phyloP scores from a whole-genome alignment of 495 filamentous ascomycete species.

The Aspergillus carlsbadensis region DNA sequence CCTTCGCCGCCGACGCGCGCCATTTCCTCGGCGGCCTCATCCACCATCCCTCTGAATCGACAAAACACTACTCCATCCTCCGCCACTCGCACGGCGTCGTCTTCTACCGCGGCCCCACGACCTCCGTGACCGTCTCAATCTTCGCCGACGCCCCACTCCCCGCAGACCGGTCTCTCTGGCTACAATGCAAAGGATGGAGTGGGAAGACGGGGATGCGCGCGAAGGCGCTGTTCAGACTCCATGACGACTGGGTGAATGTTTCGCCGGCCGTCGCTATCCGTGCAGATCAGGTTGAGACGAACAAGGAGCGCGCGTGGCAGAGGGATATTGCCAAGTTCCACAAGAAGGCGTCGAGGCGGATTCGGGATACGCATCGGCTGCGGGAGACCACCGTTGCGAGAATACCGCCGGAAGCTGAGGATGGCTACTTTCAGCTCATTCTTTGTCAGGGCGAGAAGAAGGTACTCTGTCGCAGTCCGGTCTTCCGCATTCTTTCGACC shows the following conservation, averaged over 20 bases:
- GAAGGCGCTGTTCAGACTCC: slow-evolving; percentile 56
- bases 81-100: slow-evolving; percentile 63
- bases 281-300: slow-evolving; percentile 42
- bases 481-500: slow-evolving; percentile 63
- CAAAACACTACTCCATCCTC: slow-evolving; percentile 64
- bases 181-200: slow-evolving; percentile 65
- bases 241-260: slow-evolving; percentile 61
- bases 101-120: slow-evolving; percentile 62
- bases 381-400: slow-evolving; percentile 62
- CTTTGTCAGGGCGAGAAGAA: slow-evolving; percentile 57
- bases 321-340: slow-evolving; percentile 60
- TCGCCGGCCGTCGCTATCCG: slow-evolving; percentile 53
- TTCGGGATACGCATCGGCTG: slow-evolving; percentile 46
- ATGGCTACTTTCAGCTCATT: slow-evolving; percentile 67
- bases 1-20: slow-evolving; percentile 49
- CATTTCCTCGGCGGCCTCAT: slow-evolving; percentile 65
- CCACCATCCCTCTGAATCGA: slow-evolving; percentile 60
- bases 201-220: slow-evolving; percentile 68
- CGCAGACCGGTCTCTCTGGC: slow-evolving; percentile 57
- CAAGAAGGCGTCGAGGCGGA: slow-evolving; percentile 45
- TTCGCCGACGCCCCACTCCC: slow-evolving; percentile 60
- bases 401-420: slow-evolving; percentile 59
- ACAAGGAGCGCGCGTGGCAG: slow-evolving; percentile 64
- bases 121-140: slow-evolving; percentile 59
- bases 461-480: slow-evolving; percentile 60